Evolutionary conservation across 352 stramenopile genomes (phyloP), one percentile per base, ranked within the genome.

Genomic region (Hyaloperonospora brassicae): DNA sequence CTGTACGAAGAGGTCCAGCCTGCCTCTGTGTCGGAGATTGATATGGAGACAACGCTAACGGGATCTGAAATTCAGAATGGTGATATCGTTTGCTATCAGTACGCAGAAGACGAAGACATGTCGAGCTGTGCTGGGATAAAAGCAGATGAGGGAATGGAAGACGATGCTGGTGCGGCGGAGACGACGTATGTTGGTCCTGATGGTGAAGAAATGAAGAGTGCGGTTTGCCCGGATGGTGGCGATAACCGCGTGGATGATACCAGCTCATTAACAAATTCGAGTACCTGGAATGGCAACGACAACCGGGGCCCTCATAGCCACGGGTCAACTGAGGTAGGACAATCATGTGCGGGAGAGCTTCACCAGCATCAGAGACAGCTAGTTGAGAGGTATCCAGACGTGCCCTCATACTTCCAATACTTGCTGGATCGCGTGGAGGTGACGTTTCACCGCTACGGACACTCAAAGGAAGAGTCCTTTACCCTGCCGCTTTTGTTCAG

Each of bases 61-160:
- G 57, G 50, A 0, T 63, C 70, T 1, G 84, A 93, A 38, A 87
- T 95, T 55, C 84, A 95, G 50, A 57, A 81, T 43, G 84, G 84
- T 5, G 84, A 95, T 50, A 95, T 95, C 12, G 70, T 95, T 47
- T 90, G 83, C 55, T 92, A 79, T 45, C 82, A 93, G 52, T 78
- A 67, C 14, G 66, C 62, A 30, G 65, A 83, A 5, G 68, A 76
- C 17, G 62, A 73, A 23, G 55, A 64, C 12, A 55, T 38, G 36
- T 59, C 54, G 14, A 62, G 30, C 38, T 49, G 40, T 25, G 47
- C 65, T 21, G 50, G 65, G 13, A 57, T 65, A 21, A 21, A 53
- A n/a, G 17, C 17, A 17, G 17, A 17, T 17, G 25, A 69, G 9
- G 46, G 36, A 43, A 54, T 60, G 39, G 61, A 68, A 9, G 58